phyloP scores from a whole-genome alignment of 1,139 yeast species.

The Magnusiomyces fungicola region DNA sequence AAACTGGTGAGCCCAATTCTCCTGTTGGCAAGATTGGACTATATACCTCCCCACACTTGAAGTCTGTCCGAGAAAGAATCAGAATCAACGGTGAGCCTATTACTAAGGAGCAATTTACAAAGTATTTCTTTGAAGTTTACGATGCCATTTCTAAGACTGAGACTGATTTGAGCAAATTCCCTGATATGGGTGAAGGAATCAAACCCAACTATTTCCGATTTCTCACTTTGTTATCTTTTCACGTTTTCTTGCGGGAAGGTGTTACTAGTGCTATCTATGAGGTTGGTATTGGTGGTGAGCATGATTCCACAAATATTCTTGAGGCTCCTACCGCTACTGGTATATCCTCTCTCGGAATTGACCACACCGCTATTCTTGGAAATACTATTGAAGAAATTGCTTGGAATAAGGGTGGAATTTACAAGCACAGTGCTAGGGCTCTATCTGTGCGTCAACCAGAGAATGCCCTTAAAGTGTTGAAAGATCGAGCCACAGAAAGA shows the following conservation, averaged over 20 bases:
- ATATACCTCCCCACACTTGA: slow-evolving; percentile 92
- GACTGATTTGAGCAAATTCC: slow-evolving; percentile 53
- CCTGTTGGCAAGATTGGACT: slow-evolving; percentile 57
- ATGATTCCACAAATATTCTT: slow-evolving; percentile 87
- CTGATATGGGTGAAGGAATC: slow-evolving; percentile 60
- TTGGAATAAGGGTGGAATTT: slow-evolving; percentile 95
- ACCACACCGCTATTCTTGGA: slow-evolving; percentile 87
- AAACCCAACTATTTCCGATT: slow-evolving; percentile 94
- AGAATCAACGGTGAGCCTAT: slow-evolving; percentile 84
- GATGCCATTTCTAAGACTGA: slow-evolving; percentile 58
- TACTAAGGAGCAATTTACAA: slow-evolving; percentile 68
- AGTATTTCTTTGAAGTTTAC: slow-evolving; percentile 92
- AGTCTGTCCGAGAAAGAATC: slow-evolving; percentile 87
- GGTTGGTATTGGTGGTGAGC: slow-evolving; percentile 97
- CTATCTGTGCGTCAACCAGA: slow-evolving; percentile 55
- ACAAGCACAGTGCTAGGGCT: slow-evolving; percentile 62
- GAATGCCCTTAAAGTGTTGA: slow-evolving; percentile 40
- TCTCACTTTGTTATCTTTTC: slow-evolving; percentile 82
- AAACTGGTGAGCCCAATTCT: slow-evolving; percentile 17
- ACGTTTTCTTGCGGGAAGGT: slow-evolving; percentile 78
- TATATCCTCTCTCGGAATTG: slow-evolving; percentile 81
- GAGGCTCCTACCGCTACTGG: slow-evolving; percentile 79
- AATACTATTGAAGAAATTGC: slow-evolving; percentile 83
- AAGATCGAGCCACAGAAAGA: slow-evolving; percentile 62
- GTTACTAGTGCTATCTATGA: slow-evolving; percentile 92